Conservation (phyloP, 2,329 filamentous ascomycete species). For the Cladosporium oxysporum region DNA sequence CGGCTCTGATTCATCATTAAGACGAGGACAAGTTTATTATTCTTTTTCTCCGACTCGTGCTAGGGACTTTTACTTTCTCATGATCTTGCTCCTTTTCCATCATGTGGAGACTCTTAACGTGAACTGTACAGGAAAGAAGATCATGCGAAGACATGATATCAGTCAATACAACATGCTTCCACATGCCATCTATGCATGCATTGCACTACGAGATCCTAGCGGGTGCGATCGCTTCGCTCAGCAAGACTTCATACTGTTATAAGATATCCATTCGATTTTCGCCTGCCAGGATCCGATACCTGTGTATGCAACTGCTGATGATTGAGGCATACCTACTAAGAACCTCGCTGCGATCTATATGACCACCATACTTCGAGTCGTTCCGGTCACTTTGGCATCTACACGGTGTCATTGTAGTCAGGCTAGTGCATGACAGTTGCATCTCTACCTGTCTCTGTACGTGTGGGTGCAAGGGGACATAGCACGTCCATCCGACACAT, state of each 20-base stretch:
- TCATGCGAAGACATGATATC: neutral
- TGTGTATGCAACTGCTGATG: neutral
- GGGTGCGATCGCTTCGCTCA: neutral
- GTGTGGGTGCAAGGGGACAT: neutral
- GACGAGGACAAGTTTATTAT: neutral
- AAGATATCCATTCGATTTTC: neutral
- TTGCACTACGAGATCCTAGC: neutral
- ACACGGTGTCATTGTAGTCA: neutral
- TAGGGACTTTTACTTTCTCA: neutral
- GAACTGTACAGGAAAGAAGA: neutral
- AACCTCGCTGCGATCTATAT: neutral
- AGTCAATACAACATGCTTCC: neutral
- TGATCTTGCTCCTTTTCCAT: neutral
- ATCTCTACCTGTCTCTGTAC: neutral
- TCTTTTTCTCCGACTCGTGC: neutral
- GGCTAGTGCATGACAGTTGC: neutral
- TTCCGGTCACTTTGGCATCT: neutral
- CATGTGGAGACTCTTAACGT: neutral
- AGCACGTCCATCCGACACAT: neutral
- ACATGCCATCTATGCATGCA: neutral
- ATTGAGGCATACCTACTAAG: neutral
- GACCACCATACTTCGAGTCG: neutral
- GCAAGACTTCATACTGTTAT: neutral
- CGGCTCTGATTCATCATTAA: neutral
- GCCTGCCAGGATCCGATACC: neutral